Percentiles rank a stretch among this genome's conserved stretches.
Evolutionary conservation across 257 asterid genomes (phyloP).

Genomic region (Solanum arcanum): DNA sequence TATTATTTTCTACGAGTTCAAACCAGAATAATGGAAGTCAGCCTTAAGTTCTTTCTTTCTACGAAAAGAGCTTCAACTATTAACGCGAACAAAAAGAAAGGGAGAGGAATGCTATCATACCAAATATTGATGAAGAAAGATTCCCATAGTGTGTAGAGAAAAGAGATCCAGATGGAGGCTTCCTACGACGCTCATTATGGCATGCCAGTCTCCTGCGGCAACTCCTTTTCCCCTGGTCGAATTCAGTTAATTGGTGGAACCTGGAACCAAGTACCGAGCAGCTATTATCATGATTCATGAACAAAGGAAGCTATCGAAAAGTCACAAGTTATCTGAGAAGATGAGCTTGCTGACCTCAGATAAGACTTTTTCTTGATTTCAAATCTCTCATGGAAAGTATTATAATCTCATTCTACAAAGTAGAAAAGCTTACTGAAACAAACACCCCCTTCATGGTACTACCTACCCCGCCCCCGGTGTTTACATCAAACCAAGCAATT

Average conservation of each 20-base stretch:
- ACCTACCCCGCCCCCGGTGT: neutral
- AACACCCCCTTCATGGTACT: neutral
- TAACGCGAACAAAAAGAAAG: neutral
- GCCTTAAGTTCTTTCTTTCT: neutral
- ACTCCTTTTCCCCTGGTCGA: conserved; percentile 87
- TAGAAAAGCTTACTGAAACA: neutral
- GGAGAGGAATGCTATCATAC: conserved; percentile 21
- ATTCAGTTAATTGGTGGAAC: conserved; percentile 79
- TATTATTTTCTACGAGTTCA: conserved; percentile 36
- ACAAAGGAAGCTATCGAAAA: neutral
- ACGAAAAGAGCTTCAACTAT: neutral
- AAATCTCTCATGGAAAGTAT: neutral
- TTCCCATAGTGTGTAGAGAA: conserved; percentile 50
- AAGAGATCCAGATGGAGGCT: conserved; percentile 55
- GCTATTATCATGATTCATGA: neutral
- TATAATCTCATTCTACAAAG: neutral
- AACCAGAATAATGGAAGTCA: neutral
- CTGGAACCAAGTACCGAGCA: conserved; percentile 22
- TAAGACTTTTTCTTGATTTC: neutral
- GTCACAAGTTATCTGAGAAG: neutral
- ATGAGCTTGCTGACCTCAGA: neutral
- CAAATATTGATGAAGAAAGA: conserved; percentile 40
- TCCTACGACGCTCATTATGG: conserved; percentile 88
- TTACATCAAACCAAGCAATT: neutral
- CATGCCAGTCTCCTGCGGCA: conserved; percentile 95